Base-by-base conservation (phyloP, 495 filamentous ascomycete genomes). In the Aspergillus funiculosus region DNA sequence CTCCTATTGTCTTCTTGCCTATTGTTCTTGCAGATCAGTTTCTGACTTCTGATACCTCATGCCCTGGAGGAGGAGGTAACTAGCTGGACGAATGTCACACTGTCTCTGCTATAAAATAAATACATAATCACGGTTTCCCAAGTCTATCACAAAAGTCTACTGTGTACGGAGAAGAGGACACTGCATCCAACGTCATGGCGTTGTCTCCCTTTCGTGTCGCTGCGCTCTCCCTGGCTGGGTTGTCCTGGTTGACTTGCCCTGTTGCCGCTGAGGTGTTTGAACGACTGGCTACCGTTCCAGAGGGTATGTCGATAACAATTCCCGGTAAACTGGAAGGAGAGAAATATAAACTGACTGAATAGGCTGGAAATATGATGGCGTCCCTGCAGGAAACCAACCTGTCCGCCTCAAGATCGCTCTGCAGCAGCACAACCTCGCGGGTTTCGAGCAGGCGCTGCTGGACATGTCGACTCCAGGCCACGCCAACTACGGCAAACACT, bases 391-490 rank as follows among this genome's bases (percentile, higher is more conserved):
- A n/a, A 44, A 58, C 44, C 57, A 69, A 25, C 52, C 61, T n/a
- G 41, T 72, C 39, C 54, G 54, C 32, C 57, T 73, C n/a, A 62
- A 68, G 39, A 63, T 73, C 37, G 79, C 77, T 13, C 67, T 83
- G 6, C 53, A 70, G 29, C 78, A 83, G 58, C 72, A 79, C 27
- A 71, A 82, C 51, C 62, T 73, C 17, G 69, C 55, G 18, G 65
- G 74, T 17, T 81, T 87, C 40, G 83, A 87, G 59, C 62, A 78
- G 43, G 71, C 71, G 27, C 63, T 87, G 22, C 20, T 59, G 13
- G 52, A 74, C n/a, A 75, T 87, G 49, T 81, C 81, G 6, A 76
- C 76, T 3, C 85, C 84, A 1, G 66, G 65, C 22, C 74, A 81
- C 48, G 52, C 72, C 14, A 66, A 67, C 5, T 87, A 87, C 55